phyloP scores from a whole-genome alignment of 345 rosid genomes.

The Salix caprea region DNA sequence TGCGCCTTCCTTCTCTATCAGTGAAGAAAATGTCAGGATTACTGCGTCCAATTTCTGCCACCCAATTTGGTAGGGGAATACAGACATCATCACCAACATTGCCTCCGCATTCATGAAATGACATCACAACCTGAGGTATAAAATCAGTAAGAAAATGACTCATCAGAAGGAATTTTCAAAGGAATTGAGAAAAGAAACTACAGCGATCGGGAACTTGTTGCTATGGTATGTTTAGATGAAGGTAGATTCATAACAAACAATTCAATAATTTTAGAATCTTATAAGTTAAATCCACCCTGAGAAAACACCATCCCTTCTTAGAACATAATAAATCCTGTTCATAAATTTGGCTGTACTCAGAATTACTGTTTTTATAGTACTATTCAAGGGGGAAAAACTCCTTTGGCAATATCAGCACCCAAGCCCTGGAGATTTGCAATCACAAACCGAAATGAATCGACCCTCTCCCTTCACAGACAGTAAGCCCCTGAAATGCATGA shows the following conservation, averaged over 20 bases:
- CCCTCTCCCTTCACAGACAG: neutral
- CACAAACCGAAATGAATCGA: neutral
- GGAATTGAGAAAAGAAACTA: neutral
- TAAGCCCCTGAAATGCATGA: neutral
- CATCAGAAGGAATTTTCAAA: slow-evolving; percentile 16
- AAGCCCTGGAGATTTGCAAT: slow-evolving; percentile 5
- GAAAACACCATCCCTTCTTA: neutral
- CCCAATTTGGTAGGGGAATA: slow-evolving; percentile 97
- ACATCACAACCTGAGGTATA: slow-evolving; percentile 79
- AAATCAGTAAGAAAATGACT: slow-evolving; percentile 9
- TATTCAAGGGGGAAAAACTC: neutral
- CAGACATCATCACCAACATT: slow-evolving; percentile 97
- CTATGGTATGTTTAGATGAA: neutral
- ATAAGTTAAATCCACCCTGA: neutral
- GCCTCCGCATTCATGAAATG: slow-evolving; percentile 98
- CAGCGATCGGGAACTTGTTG: neutral
- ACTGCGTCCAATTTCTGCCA: slow-evolving; percentile 86
- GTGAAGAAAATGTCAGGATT: slow-evolving; percentile 94
- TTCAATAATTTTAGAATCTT: neutral
- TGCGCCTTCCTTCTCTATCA: slow-evolving; percentile 93
- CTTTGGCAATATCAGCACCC: neutral
- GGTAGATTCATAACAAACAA: neutral
- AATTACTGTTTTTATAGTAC: neutral
- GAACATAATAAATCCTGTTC: neutral
- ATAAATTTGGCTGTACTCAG: neutral